A percentile compares a stretch with the other conserved stretches of the same genome.
phyloP scores from a whole-genome alignment of 164 flowering plant species.

The Nymphaea thermarum region DNA sequence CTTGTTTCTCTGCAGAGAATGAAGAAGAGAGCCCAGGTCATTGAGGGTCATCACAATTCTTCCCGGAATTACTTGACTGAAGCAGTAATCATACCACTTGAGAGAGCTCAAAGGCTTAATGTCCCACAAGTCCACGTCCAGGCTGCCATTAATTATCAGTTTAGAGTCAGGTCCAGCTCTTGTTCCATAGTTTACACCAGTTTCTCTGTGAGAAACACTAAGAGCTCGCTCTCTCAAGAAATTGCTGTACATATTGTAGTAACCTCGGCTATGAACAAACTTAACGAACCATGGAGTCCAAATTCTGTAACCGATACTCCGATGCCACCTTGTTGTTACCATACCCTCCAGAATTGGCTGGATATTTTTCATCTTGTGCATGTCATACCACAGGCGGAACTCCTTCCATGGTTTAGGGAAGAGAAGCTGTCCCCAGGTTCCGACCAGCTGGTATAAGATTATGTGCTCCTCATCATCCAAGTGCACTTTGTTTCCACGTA shows the following conservation, averaged over 20 bases:
- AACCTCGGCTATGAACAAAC: constrained; percentile 70
- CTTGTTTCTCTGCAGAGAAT: constrained; percentile 41
- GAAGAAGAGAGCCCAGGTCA: constrained; percentile 45
- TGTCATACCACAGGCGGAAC: constrained; percentile 88
- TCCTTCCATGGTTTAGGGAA: constrained; percentile 98
- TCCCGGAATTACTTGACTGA: constrained; percentile 57
- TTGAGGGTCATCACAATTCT: constrained; percentile 34
- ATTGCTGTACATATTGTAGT: constrained; percentile 80
- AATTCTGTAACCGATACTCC: constrained; percentile 80
- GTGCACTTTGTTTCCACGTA: constrained; percentile 85
- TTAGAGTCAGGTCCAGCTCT: constrained; percentile 90
- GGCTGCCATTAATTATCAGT: constrained; percentile 37
- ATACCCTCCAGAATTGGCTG: constrained; percentile 87
- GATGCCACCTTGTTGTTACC: constrained; percentile 98
- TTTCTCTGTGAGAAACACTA: constrained; percentile 80
- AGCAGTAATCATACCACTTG: constrained; percentile 94
- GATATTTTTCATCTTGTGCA: constrained; percentile 65
- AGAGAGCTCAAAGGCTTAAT: constrained; percentile 41
- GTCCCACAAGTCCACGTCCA: constrained; percentile 38
- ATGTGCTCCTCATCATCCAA: constrained; percentile 40
- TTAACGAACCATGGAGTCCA: constrained; percentile 99
- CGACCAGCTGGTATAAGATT: constrained; percentile 90
- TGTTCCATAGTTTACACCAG: constrained; percentile 93
- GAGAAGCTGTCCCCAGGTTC: constrained; percentile 99
- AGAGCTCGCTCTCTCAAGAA: constrained; percentile 66